A percentile compares a stretch with the other conserved stretches of the same genome.
Conservation (phyloP, 1,284 basidiomycete genomes). For the Chalciporus piperatoides region DNA sequence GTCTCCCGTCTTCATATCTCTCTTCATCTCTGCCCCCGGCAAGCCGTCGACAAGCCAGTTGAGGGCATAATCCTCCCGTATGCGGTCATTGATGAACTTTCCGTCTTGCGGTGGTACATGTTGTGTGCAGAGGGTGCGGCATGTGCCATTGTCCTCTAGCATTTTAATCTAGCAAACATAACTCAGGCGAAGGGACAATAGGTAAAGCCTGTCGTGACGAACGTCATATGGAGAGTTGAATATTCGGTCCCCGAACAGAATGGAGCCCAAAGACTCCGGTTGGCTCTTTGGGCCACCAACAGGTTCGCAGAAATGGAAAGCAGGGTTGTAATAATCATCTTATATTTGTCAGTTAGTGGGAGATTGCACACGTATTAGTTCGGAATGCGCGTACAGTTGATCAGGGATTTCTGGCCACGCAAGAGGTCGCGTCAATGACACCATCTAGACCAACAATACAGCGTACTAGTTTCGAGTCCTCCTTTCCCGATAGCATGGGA, state of each 20-base stretch:
- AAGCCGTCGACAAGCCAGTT: slow-evolving; percentile 96
- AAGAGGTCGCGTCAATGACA: slow-evolving; percentile 13
- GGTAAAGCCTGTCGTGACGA: slow-evolving; percentile 29
- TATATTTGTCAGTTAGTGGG: slow-evolving; percentile 15
- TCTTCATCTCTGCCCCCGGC: slow-evolving; percentile 90
- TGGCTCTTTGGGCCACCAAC: slow-evolving; percentile 72
- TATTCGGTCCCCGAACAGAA: slow-evolving; percentile 95
- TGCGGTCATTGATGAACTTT: slow-evolving; percentile 88
- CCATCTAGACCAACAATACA: slow-evolving; percentile 15
- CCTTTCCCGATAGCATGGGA: slow-evolving; percentile 69
- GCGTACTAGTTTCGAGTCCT: slow-evolving; percentile 76
- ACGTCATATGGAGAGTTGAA: slow-evolving; percentile 89
- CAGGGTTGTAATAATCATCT: slow-evolving; percentile 87
- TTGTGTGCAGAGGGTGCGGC: slow-evolving; percentile 70
- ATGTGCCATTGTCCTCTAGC: slow-evolving; percentile 70
- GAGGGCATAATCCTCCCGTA: slow-evolving; percentile 89
- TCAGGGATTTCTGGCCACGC: slow-evolving; percentile 66
- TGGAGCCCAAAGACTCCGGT: slow-evolving; percentile 88
- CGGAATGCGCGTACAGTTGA: slow-evolving; percentile 57
- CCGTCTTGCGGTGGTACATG: slow-evolving; percentile 70
- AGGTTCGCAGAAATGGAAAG: slow-evolving; percentile 87
- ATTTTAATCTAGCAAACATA: slow-evolving; percentile 60
- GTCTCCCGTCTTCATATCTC: slow-evolving; percentile 72
- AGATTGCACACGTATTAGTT: not conserved
- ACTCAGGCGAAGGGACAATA: slow-evolving; percentile 6